Conservation (phyloP, 129 eudicot species). For the Deinandra increscens region DNA sequence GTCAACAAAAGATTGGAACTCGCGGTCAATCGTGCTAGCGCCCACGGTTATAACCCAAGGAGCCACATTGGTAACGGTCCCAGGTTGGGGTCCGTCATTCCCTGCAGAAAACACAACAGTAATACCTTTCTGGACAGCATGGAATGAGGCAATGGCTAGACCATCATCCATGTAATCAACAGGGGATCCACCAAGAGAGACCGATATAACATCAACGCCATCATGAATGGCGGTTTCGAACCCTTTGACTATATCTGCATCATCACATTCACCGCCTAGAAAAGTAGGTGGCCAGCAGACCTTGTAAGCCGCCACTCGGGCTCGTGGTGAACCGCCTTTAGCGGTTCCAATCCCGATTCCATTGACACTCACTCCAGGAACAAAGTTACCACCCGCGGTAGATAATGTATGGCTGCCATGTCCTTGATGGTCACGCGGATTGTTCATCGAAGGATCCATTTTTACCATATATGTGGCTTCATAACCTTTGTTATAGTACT, state of each 20-base stretch:
- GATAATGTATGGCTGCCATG: slow-evolving; percentile 91
- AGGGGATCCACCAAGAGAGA: slow-evolving; percentile 50
- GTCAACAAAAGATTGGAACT: slow-evolving; percentile 36
- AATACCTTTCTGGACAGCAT: slow-evolving; percentile 55
- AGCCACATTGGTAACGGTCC: slow-evolving; percentile 57
- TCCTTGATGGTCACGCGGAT: slow-evolving; percentile 61
- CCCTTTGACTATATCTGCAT: slow-evolving; percentile 63
- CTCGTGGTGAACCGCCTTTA: slow-evolving; percentile 84
- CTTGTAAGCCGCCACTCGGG: slow-evolving; percentile 84
- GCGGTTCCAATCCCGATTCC: slow-evolving; percentile 56
- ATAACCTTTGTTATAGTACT: slow-evolving; percentile 71
- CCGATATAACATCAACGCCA: slow-evolving; percentile 81
- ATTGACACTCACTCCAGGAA: slow-evolving; percentile 43
- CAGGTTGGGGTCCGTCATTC: slow-evolving; percentile 49
- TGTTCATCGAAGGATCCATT: background rate
- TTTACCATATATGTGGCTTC: slow-evolving; percentile 17
- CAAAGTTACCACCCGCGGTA: slow-evolving; percentile 85
- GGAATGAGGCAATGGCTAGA: slow-evolving; percentile 62
- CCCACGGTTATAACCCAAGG: slow-evolving; percentile 79
- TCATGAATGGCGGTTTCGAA: slow-evolving; percentile 75
- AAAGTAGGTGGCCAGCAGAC: slow-evolving; percentile 57
- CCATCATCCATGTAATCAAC: slow-evolving; percentile 35
- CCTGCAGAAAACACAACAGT: slow-evolving; percentile 71
- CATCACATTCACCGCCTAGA: slow-evolving; percentile 37
- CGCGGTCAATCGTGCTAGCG: slow-evolving; percentile 67